These are phyloP conservation scores for Tephrocybe sp. DNA, from an alignment of 768 basidiomycete genomes.

Conservation along the genomic window DNA sequence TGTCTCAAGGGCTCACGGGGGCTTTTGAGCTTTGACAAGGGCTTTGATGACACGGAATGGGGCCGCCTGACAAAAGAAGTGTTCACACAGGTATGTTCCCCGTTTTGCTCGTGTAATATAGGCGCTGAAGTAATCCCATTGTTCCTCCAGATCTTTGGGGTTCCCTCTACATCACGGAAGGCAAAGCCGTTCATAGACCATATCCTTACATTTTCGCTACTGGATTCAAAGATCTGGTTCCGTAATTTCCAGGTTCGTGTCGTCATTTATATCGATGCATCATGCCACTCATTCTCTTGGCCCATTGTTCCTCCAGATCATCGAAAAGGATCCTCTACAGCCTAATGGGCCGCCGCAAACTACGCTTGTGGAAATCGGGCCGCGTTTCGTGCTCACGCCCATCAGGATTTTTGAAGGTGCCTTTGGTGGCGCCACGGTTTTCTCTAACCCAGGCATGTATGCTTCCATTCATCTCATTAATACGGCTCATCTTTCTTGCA, in stretches of 20 bases:
- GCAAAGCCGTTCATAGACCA: constrained; percentile 99
- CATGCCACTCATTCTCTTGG: neutral
- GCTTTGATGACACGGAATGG: constrained; percentile 88
- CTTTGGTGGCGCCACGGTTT: constrained; percentile 93
- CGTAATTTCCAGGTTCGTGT: constrained; percentile 89
- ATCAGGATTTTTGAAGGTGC: constrained; percentile 98
- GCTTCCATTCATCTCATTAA: neutral
- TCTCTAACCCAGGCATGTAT: constrained; percentile 85
- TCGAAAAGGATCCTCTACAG: constrained; percentile 91
- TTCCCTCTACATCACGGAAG: constrained; percentile 86
- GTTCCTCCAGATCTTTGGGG: constrained; percentile 80
- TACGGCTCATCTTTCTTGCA: neutral
- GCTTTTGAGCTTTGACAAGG: constrained; percentile 87
- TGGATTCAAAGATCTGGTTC: constrained; percentile 98
- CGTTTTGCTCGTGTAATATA: neutral
- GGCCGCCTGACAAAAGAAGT: constrained; percentile 88
- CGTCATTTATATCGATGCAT: neutral
- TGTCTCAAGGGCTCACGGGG: constrained; percentile 96
- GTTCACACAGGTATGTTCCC: constrained; percentile 77
- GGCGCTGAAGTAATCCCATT: constrained; percentile 10
- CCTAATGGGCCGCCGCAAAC: constrained; percentile 84
- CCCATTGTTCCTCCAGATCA: constrained; percentile 54
- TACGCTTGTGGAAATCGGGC: constrained; percentile 95
- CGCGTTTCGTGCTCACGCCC: constrained; percentile 94
- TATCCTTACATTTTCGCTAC: constrained; percentile 91